Evolutionary conservation across 768 basidiomycete genomes (phyloP).

Genomic region (Hemileccinum rubropunctum): DNA sequence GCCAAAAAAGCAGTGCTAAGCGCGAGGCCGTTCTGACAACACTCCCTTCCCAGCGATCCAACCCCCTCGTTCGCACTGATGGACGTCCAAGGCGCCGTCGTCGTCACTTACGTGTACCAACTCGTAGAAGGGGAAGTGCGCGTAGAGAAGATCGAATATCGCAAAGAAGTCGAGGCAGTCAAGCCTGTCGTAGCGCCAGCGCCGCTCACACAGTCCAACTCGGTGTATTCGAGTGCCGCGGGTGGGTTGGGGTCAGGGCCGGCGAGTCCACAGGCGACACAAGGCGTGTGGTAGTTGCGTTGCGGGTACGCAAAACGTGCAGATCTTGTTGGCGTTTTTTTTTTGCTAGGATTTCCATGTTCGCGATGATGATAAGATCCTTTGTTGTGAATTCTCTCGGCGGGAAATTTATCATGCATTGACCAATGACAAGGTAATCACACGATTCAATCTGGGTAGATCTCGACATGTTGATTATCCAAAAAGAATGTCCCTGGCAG

Average conservation of each 20-base stretch:
- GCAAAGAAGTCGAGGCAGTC: constrained; percentile 53
- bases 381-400: neutral
- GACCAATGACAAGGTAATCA: neutral
- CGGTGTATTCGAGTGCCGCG: constrained; percentile 28
- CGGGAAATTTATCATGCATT: neutral
- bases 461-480: too few relatives aligned
- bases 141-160: constrained; percentile 88
- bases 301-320: neutral
- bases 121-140: constrained; percentile 90
- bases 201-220: constrained; percentile 30
- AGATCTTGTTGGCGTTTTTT: neutral
- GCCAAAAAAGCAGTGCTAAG: too few relatives aligned
- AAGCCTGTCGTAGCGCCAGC: constrained; percentile 25
- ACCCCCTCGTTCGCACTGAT: constrained; percentile 95
- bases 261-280: constrained; percentile 25
- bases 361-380: neutral
- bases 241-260: constrained; percentile 22
- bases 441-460: too few relatives aligned
- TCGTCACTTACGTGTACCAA: constrained; percentile 97
- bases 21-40: neutral
- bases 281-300: constrained; percentile 26
- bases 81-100: constrained; percentile 96
- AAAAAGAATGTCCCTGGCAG: constrained; percentile 35
- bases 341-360: neutral
- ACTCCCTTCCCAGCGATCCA: constrained; percentile 67